Percentiles rank a stretch among this genome's conserved stretches.
These are phyloP conservation scores for Breviolum minutum DNA, from an alignment of 73 alveolate genomes.

Conservation along the genomic window DNA sequence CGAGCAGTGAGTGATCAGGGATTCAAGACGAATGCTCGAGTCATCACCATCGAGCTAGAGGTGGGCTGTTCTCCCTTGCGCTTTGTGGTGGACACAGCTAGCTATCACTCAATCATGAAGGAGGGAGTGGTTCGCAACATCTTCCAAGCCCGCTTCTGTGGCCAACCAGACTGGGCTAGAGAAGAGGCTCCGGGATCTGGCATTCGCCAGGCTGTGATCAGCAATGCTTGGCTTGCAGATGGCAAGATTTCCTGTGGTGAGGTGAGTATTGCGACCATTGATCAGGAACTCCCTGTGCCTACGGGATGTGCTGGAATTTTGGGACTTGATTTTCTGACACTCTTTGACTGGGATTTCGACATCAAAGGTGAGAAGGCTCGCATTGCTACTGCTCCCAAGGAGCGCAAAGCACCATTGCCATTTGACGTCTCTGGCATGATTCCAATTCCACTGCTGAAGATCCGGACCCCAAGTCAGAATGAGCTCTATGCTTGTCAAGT, in stretches of 20 bases:
- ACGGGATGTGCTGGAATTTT: slow-evolving; percentile 39
- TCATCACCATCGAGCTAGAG: slow-evolving; percentile 29
- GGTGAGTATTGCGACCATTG: slow-evolving; percentile 9
- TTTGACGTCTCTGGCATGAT: slow-evolving; percentile 49
- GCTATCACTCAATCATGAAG: slow-evolving; percentile 81
- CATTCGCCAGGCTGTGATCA: slow-evolving; percentile 8
- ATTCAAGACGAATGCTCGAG: slow-evolving; percentile 5
- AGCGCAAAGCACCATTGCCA: slow-evolving; percentile 72
- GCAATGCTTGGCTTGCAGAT: slow-evolving; percentile 28
- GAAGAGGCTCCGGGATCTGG: slow-evolving; percentile 66
- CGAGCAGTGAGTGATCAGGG: slow-evolving; percentile 31
- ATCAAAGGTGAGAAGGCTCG: slow-evolving; percentile 32
- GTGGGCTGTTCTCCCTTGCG: slow-evolving; percentile 64
- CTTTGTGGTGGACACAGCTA: slow-evolving; percentile 82
- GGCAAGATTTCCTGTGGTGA: background rate
- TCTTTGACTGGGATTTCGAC: slow-evolving; percentile 82
- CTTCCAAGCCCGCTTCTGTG: slow-evolving; percentile 63
- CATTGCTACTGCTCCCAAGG: slow-evolving; percentile 69
- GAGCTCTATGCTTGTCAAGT: slow-evolving; percentile 76
- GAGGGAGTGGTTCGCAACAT: slow-evolving; percentile 33
- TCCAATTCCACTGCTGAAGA: slow-evolving; percentile 43
- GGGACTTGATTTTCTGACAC: slow-evolving; percentile 55
- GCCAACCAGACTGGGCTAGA: slow-evolving; percentile 74
- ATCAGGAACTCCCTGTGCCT: slow-evolving; percentile 45
- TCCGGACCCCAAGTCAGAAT: slow-evolving; percentile 57